Conservation (phyloP, 352 stramenopile genomes). For the Globisporangium middletonii region DNA sequence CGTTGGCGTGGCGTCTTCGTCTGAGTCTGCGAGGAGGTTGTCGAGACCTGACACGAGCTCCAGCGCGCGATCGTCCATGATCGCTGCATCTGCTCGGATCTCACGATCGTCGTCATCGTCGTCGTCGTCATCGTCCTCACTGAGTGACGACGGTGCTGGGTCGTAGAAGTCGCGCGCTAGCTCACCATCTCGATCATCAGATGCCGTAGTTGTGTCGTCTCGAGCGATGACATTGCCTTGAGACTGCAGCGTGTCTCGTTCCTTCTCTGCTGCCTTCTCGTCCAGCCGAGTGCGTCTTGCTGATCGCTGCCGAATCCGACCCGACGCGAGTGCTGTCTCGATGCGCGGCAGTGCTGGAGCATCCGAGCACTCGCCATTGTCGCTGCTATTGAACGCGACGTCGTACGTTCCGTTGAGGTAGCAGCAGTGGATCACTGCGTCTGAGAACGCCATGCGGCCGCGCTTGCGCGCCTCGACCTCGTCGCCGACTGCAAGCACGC, state of each 20-base stretch:
- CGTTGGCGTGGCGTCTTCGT: neutral
- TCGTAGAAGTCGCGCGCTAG: conserved; percentile 1
- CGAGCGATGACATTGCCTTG: neutral
- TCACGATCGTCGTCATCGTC: conserved; percentile 3
- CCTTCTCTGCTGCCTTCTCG: neutral
- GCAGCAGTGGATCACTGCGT: conserved; percentile 13
- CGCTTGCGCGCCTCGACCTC: conserved; percentile 3
- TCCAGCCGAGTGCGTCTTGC: neutral
- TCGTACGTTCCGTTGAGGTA: conserved; percentile 21
- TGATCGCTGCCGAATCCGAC: conserved; percentile 1
- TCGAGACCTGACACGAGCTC: neutral
- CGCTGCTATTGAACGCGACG: conserved; percentile 5
- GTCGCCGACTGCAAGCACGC: conserved; percentile 8
- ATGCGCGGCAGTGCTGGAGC: neutral
- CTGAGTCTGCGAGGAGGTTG: neutral
- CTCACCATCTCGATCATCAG: neutral
- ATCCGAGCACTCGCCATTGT: too few relatives aligned
- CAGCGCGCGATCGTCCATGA: neutral
- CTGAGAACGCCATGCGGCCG: conserved; percentile 6
- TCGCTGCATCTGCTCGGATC: conserved; percentile 9
- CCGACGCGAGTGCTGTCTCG: conserved; percentile 1
- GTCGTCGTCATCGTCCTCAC: conserved; percentile 2
- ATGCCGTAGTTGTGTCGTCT: neutral
- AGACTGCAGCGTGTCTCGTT: too few relatives aligned
- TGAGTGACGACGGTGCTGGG: neutral